Evolutionary conservation across 1,284 basidiomycete genomes (phyloP), one percentile per base, ranked within the genome.

Genomic region (Coniferiporia sulphurascens): DNA sequence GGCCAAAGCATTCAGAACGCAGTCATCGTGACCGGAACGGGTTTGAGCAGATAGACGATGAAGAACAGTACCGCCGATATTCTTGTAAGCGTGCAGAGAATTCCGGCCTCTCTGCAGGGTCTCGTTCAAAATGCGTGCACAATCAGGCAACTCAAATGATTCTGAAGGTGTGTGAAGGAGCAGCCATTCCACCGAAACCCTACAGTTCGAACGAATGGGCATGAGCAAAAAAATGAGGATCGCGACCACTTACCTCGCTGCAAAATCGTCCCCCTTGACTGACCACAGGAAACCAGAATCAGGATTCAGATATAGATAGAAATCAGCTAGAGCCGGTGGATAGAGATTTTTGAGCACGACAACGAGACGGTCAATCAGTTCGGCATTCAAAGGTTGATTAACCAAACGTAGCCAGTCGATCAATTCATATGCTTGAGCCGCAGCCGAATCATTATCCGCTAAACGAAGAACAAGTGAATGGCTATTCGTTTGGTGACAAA

Each of bases 351-450:
- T 64, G 21, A 87, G 60, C 0, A 76, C 68, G 4, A 59, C 54
- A 0, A 74, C 65, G 2, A 85, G 65, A 9, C 76, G 75, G n/a
- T 63, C 65, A 9, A 83, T 65, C 35, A 82, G 75, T 0, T 65
- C 61, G 0, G 70, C 22, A 17, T 68, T 66, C 3, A 80, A 64
- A 0, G 69, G 66, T 22, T 70, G 67, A 15, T 76, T 72, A 1
- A 75, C 64, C 1, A 87, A 69, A 46, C 86, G 81, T 36, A 85
- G 60, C 78, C 78, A 82, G 63, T 87, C 84, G 9, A 87, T 73
- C 0, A 88, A 70, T 58, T 83, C 80, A 55, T 74, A 81, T 0
- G 84, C 83, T 34, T 65, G 3, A 66, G 64, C 49, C 68, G 72
- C 19, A 74, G 70, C 34, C 68, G 56, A 56, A 34, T 67, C 69